Evolutionary conservation across 495 filamentous ascomycete genomes (phyloP), one percentile per base, ranked within the genome.

Genomic region (Penicillium dipodomyicola): DNA sequence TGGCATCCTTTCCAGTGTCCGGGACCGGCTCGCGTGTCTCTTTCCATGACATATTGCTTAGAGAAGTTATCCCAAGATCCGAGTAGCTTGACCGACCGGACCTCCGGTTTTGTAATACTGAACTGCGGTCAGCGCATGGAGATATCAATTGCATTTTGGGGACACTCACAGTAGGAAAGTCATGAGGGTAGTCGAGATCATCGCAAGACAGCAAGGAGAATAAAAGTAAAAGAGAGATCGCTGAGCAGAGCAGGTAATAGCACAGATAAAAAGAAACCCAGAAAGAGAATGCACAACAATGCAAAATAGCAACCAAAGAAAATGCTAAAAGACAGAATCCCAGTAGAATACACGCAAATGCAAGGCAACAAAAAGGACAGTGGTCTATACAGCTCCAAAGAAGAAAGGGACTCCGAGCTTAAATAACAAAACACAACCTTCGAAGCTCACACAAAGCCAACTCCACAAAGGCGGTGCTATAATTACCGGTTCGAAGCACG

Each of bases 41-140:
- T 81, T 64, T 92, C 83, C 86, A 96, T 91, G 3, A 71, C 79
- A 77, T 96, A 92, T 23, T 82, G 70, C 62, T 79, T 83, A 27
- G 79, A 75, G 72, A 96, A 96, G 69, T 95, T 96, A 72, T 96
- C 91, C 92, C 91, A 96, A 54, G 92, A 96, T 55, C 92, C 92
- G 53, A 94, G 77, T 19, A 96, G 79, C 59, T 90, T 85, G 52
- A 96, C 89, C 11, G 86, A 87, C 44, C 81, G 78, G 49, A 86
- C 79, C 42, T 84, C 83, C 51, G 84, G 80, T 22, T 83, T 79
- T 42, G 87, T 87, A 72, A 43, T 67, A 17, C 65, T 68, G 29
- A 12, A 47, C 19, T n/a, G 39, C 17, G 25, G 42, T 61, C 20
- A 64, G 58, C 19, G 4, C 22, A 42, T 25, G 30, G n/a, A 27